A percentile compares a stretch with the other conserved stretches of the same genome.
phyloP scores from a whole-genome alignment of 2,329 filamentous ascomycete genomes.

The Aspergillus latus region DNA sequence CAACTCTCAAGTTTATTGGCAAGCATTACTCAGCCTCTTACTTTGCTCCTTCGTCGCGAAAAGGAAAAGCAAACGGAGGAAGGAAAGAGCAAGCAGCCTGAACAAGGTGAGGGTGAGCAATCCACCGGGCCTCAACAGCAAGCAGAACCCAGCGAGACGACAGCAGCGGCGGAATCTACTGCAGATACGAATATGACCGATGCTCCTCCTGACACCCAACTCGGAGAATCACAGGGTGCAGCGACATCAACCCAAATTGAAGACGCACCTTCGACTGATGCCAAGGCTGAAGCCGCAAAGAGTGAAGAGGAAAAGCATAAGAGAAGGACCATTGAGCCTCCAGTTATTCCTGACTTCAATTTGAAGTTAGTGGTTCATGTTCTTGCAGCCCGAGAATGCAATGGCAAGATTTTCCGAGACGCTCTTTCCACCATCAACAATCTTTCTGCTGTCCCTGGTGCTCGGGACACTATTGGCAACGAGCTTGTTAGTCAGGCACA shows the following conservation, averaged over 20 bases:
- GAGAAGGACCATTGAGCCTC: slow-evolving; percentile 69
- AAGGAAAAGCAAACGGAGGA: slow-evolving; percentile 64
- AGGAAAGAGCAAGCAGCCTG: slow-evolving; percentile 41
- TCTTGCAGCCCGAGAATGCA: slow-evolving; percentile 92
- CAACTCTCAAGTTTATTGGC: slow-evolving; percentile 83
- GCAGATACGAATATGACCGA: slow-evolving; percentile 45
- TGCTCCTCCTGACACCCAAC: slow-evolving; percentile 33
- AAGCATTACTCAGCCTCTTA: slow-evolving; percentile 82
- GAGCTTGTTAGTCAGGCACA: slow-evolving; percentile 89
- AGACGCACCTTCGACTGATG: slow-evolving; percentile 31
- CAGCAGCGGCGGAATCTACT: slow-evolving; percentile 25
- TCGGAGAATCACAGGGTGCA: slow-evolving; percentile 28
- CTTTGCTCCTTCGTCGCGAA: slow-evolving; percentile 76
- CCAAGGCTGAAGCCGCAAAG: slow-evolving; percentile 40
- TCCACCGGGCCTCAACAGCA: slow-evolving; percentile 24
- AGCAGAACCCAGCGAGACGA: slow-evolving; percentile 25
- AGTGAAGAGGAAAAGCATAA: slow-evolving; percentile 53
- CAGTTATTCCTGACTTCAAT: slow-evolving; percentile 83
- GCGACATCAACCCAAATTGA: slow-evolving; percentile 30
- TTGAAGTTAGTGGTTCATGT: slow-evolving; percentile 94
- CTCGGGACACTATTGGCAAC: slow-evolving; percentile 86
- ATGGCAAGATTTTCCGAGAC: slow-evolving; percentile 96
- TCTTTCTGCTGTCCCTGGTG: slow-evolving; percentile 85
- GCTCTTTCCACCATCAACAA: slow-evolving; percentile 99
- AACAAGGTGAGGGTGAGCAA: slow-evolving; percentile 25